Base-by-base conservation (phyloP, 169 alveolate species). In the Plasmodium billcollinsi region DNA sequence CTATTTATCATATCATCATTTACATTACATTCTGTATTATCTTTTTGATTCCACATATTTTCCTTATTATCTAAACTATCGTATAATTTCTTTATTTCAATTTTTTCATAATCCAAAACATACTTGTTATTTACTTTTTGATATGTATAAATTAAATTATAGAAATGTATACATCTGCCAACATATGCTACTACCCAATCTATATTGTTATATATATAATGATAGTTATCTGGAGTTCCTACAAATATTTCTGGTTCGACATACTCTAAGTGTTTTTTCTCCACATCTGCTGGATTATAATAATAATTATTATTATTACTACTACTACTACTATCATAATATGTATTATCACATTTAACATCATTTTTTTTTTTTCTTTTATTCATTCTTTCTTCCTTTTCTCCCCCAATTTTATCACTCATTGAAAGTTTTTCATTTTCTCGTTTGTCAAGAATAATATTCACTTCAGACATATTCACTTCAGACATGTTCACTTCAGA, bases 141-240 rank as follows among this genome's bases (percentile, higher is more conserved):
- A 58, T 69, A 80, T 29, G 52, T 6, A 29, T 80, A 80, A 2
- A 47, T 12, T 11, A 80, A 26, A 50, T 24, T 67, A 49, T 80
- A 80, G 33, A 80, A 47, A 73, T 69, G 56, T 26, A 80, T 26
- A 15, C 47, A 20, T 39, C 59, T 69, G 21, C 69, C 43, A 18
- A 26, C 47, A 59, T 56, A 80, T 20, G 70, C 18, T 5, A 80
- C 43, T 2, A 80, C 54, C 90, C 90, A 80, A 20, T 80, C 90
- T 70, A 80, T 12, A 56, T 69, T 66, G 3, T 69, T 80, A 12
- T 80, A 80, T n/a, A 80, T 75, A 49, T 80, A 72, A 14, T 80
- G 90, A 33, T 69, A 47, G 21, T 80, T 67, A 20, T 80, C 90
- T 7, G 90, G 90, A 11, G 90, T 80, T 18, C 85, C 18, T 9